Conservation (phyloP, 2,329 filamentous ascomycete genomes). For the Diaporthe humulicola region DNA sequence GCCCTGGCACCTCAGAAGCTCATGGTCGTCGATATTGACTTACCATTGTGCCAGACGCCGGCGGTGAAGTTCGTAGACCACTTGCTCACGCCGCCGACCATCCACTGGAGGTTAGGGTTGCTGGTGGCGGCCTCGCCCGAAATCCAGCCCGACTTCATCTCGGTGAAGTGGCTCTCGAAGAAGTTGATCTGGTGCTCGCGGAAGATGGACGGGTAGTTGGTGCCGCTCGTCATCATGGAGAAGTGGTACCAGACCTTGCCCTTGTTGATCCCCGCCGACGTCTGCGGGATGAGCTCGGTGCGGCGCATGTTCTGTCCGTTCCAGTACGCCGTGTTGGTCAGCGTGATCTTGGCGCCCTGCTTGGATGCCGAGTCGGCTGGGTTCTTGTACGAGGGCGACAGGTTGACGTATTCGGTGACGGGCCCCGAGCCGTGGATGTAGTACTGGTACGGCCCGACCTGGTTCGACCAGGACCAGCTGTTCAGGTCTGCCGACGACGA, state of each 20-base stretch:
- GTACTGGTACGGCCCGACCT: slow-evolving; percentile 80
- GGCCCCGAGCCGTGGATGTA: slow-evolving; percentile 77
- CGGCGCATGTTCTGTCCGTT: slow-evolving; percentile 80
- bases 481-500: slow-evolving; percentile 66
- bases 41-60: slow-evolving; percentile 77
- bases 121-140: slow-evolving; percentile 58
- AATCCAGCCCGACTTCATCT: slow-evolving; percentile 78
- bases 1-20: slow-evolving; percentile 74
- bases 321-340: slow-evolving; percentile 75
- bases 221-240: slow-evolving; percentile 70
- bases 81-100: slow-evolving; percentile 69
- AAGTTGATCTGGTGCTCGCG: slow-evolving; percentile 76
- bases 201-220: slow-evolving; percentile 71
- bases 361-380: slow-evolving; percentile 71
- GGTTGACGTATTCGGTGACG: slow-evolving; percentile 72
- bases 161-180: slow-evolving; percentile 80
- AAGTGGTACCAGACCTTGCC: slow-evolving; percentile 82
- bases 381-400: slow-evolving; percentile 73
- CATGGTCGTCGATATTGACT: neutral
- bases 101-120: slow-evolving; percentile 73
- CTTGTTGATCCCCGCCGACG: slow-evolving; percentile 72
- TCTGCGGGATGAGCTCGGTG: slow-evolving; percentile 81
- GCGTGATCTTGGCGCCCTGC: slow-evolving; percentile 78
- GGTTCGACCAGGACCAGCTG: slow-evolving; percentile 76
- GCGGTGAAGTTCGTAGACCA: slow-evolving; percentile 74